These are phyloP conservation scores for Trametes pubescens DNA, from an alignment of 1,284 basidiomycete species.

Conservation along the genomic window DNA sequence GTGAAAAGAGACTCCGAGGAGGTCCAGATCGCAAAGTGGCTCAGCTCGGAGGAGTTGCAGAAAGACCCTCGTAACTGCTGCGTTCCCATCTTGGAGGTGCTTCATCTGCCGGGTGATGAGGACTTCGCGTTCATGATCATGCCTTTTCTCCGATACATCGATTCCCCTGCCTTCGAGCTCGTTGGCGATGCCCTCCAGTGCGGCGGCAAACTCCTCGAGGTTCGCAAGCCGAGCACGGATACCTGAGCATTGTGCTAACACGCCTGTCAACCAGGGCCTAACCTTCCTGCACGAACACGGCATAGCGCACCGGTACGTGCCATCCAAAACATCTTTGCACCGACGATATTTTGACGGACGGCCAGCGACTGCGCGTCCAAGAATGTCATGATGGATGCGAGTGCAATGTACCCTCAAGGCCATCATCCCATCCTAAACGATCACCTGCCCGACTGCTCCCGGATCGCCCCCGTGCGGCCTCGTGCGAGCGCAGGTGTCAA, in stretches of 20 bases:
- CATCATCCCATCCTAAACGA: constrained; percentile 32
- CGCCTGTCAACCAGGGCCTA: not conserved
- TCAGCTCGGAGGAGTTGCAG: constrained; percentile 10
- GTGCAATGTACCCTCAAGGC: constrained; percentile 35
- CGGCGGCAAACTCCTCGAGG: constrained; percentile 38
- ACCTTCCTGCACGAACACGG: not conserved
- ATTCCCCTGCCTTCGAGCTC: constrained; percentile 34
- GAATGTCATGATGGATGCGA: constrained; percentile 42
- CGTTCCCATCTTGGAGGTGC: constrained; percentile 42
- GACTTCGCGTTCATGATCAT: constrained; percentile 38
- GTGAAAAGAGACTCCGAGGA: constrained; percentile 31
- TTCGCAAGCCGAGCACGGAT: constrained; percentile 5
- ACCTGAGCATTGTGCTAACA: not conserved
- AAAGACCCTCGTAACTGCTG: constrained; percentile 40
- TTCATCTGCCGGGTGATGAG: constrained; percentile 30
- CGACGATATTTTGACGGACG: too few relatives aligned
- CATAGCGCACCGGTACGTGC: constrained; percentile 1
- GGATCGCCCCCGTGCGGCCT: constrained; percentile 6
- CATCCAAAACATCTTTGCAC: too few relatives aligned
- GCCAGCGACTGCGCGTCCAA: constrained; percentile 33
- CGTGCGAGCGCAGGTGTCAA: constrained; percentile 22
- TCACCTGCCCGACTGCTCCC: constrained; percentile 18
- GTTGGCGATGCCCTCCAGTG: constrained; percentile 40
- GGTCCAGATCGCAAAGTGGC: constrained; percentile 9
- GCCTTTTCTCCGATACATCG: constrained; percentile 38